Evolutionary conservation across 1,139 yeast species (phyloP), one percentile per base, ranked within the genome.

Genomic region (Hemisphaericaspora xylofermentans): DNA sequence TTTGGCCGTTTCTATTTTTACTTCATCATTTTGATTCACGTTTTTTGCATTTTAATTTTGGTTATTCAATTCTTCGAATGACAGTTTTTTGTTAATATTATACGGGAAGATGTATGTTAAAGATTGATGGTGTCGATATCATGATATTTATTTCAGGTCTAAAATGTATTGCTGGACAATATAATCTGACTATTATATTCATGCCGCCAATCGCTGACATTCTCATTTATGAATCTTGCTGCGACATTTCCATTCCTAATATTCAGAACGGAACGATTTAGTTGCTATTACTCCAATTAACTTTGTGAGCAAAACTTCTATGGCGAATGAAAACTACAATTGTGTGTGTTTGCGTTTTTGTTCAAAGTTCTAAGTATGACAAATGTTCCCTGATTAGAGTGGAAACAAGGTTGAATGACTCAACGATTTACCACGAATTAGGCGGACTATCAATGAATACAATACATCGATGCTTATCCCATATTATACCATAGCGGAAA

Each of bases 241-340:
- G 34, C 16, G 18, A 4, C 25, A 31, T 31, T 31, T 12, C 34
- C 34, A 31, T 31, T 31, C 10, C 13, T 18, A 21, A 18, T 17
- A 28, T 13, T 35, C 33, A 35, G 33, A 29, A 35, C 24, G 38
- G 33, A 35, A 29, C 21, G 16, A 16, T 29, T 17, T 22, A 6
- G 13, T 6, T 14, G 27, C 16, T 7, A 42, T 32, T 36, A 35
- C 33, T 44, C 45, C 47, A 40, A 44, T 44, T 44, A 29, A 38
- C 15, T 42, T 44, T 44, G 45, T 31, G 47, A 44, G 39, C 42
- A 36, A 33, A 39, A 35, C 35, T 14, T 36, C 33, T 28, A 4
- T 27, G 42, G 44, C 40, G 42, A 40, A 39, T 36, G 27, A 33
- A 25, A 27, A 21, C 16, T 14, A 18, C n/a, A 14, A 12, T 14